A percentile compares a stretch with the other conserved stretches of the same genome.
Evolutionary conservation across 306 rosid genomes (phyloP).

Genomic region (Acacia acuminata): DNA sequence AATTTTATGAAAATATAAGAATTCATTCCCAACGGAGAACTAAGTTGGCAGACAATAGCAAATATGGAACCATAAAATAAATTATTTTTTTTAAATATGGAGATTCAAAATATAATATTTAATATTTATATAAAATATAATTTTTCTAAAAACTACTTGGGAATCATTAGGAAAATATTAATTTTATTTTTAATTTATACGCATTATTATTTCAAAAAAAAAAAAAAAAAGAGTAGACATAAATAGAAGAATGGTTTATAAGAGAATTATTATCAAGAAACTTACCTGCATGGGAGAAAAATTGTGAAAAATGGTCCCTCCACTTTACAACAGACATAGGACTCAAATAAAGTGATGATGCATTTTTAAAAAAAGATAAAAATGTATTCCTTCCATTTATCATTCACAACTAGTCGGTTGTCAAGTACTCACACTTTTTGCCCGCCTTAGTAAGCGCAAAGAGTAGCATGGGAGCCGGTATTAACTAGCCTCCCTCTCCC

Average conservation of each 20-base stretch:
- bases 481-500: too few relatives aligned
- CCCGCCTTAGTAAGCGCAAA: too few relatives aligned
- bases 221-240: not conserved
- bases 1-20: not conserved
- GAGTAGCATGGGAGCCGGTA: too few relatives aligned
- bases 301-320: constrained; percentile 6
- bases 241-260: not conserved
- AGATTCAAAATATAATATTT: not conserved
- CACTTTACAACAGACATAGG: not conserved
- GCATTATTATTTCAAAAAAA: not conserved
- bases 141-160: too few relatives aligned
- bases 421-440: too few relatives aligned
- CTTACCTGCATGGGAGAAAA: constrained; percentile 12
- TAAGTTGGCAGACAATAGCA: too few relatives aligned
- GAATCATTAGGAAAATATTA: too few relatives aligned
- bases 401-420: not conserved
- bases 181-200: too few relatives aligned
- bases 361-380: not conserved
- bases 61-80: not conserved
- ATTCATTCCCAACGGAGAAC: not conserved
- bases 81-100: not conserved
- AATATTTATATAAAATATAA: too few relatives aligned
- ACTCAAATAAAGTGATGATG: not conserved
- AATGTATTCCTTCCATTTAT: not conserved
- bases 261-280: not conserved